These are phyloP conservation scores for Daldinia concentrica DNA, from an alignment of 495 filamentous ascomycete species.

Conservation along the genomic window DNA sequence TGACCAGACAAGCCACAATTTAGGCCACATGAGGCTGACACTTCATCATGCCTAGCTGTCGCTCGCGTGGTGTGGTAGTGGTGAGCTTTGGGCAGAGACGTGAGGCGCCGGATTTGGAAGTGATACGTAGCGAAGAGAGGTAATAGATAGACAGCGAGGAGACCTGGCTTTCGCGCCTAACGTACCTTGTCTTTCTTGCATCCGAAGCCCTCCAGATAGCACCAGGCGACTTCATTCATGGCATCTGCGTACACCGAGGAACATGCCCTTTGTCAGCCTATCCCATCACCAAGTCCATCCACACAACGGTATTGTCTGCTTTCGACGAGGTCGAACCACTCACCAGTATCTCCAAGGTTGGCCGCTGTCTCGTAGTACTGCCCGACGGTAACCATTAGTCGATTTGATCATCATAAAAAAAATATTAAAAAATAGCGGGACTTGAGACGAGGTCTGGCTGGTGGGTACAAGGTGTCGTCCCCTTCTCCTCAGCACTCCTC, in stretches of 20 bases:
- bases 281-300: slow-evolving; percentile 22
- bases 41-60: slow-evolving; percentile 36
- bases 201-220: slow-evolving; percentile 93
- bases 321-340: slow-evolving; percentile 37
- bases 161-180: slow-evolving; percentile 47
- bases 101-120: slow-evolving; percentile 37
- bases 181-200: slow-evolving; percentile 97
- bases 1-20: slow-evolving; percentile 43
- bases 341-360: slow-evolving; percentile 87
- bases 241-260: slow-evolving; percentile 68
- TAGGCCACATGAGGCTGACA: slow-evolving; percentile 47
- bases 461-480: slow-evolving; percentile 24
- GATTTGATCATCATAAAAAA: slow-evolving; percentile 33
- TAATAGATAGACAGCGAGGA: slow-evolving; percentile 30
- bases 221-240: slow-evolving; percentile 97
- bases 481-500: slow-evolving; percentile 10
- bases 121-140: slow-evolving; percentile 42
- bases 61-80: slow-evolving; percentile 19
- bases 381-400: slow-evolving; percentile 47
- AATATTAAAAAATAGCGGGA: slow-evolving; percentile 28
- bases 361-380: slow-evolving; percentile 98
- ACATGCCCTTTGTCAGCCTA: slow-evolving; percentile 37
- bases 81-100: slow-evolving; percentile 41
- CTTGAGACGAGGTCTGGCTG: slow-evolving; percentile 19
- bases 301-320: slow-evolving; percentile 29